Evolutionary conservation across 345 rosid species (phyloP).

Genomic region (Psidium friedrichsthalianum): DNA sequence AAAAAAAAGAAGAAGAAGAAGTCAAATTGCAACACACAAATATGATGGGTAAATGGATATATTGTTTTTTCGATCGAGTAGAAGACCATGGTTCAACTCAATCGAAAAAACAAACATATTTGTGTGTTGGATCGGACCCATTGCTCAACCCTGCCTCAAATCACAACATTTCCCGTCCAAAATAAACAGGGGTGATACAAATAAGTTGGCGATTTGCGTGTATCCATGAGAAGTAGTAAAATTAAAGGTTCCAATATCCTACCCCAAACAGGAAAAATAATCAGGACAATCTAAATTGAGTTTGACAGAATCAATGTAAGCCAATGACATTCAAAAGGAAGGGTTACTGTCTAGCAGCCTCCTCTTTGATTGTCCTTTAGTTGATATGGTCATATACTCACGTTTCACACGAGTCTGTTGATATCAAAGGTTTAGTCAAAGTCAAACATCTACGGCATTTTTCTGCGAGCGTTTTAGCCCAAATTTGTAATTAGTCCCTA

Average conservation of each 20-base stretch:
- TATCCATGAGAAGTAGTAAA: background rate
- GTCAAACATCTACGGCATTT: background rate
- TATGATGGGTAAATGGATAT: background rate
- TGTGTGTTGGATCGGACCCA: background rate
- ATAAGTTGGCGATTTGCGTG: background rate
- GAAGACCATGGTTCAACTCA: background rate
- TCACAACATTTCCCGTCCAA: background rate
- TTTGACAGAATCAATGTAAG: background rate
- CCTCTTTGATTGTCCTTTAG: background rate
- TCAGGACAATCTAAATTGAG: background rate
- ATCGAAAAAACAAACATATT: too few relatives aligned
- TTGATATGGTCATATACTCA: background rate
- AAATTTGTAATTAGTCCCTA: background rate
- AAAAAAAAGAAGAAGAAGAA: too few relatives aligned
- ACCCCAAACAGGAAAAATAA: background rate
- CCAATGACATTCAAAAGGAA: background rate
- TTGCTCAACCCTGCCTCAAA: accelerated
- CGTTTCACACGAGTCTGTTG: background rate
- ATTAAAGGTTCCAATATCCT: background rate
- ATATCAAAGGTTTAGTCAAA: background rate
- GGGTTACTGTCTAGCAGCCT: background rate
- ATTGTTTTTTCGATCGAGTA: background rate
- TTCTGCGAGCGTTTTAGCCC: background rate
- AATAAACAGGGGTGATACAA: accelerated
- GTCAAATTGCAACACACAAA: too few relatives aligned